Percentiles rank a stretch among this genome's conserved stretches.
phyloP scores from a whole-genome alignment of 306 rosid genomes.

The Purshia tridentata region DNA sequence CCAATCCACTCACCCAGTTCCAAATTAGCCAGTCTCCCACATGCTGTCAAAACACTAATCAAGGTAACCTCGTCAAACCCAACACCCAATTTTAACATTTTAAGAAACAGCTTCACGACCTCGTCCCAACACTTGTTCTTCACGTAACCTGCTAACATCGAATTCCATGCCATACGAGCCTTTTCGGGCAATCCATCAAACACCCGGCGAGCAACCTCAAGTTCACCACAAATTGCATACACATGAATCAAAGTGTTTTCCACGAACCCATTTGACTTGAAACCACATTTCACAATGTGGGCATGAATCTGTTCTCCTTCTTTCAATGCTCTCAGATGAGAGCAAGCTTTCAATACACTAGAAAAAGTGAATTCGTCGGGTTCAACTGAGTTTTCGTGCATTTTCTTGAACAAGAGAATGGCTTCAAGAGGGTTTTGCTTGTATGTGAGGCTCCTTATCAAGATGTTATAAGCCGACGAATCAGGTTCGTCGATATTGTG shows the following conservation, averaged over 20 bases:
- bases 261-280: constrained; percentile 32
- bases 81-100: constrained; percentile 30
- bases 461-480: constrained; percentile 45
- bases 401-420: constrained; percentile 44
- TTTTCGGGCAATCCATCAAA: constrained; percentile 48
- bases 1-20: constrained; percentile 56
- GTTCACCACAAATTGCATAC: constrained; percentile 40
- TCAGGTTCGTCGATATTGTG: constrained; percentile 32
- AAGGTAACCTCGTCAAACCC: constrained; percentile 54
- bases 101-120: constrained; percentile 43
- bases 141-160: constrained; percentile 51
- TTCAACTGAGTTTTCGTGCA: constrained; percentile 34
- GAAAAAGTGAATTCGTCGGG: constrained; percentile 49
- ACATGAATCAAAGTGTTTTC: constrained; percentile 52
- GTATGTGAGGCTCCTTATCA: constrained; percentile 45
- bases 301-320: constrained; percentile 57
- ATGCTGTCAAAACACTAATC: constrained; percentile 51
- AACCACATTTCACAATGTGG: constrained; percentile 45
- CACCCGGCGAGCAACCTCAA: constrained; percentile 49
- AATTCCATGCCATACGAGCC: constrained; percentile 47
- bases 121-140: constrained; percentile 50
- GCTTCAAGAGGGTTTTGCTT: constrained; percentile 42
- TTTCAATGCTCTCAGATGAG: constrained; percentile 31
- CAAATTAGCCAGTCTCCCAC: constrained; percentile 53
- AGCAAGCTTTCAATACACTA: constrained; percentile 54